These are phyloP conservation scores for Tetrastigma voinierianum DNA, from an alignment of 164 flowering plant genomes.

Conservation along the genomic window DNA sequence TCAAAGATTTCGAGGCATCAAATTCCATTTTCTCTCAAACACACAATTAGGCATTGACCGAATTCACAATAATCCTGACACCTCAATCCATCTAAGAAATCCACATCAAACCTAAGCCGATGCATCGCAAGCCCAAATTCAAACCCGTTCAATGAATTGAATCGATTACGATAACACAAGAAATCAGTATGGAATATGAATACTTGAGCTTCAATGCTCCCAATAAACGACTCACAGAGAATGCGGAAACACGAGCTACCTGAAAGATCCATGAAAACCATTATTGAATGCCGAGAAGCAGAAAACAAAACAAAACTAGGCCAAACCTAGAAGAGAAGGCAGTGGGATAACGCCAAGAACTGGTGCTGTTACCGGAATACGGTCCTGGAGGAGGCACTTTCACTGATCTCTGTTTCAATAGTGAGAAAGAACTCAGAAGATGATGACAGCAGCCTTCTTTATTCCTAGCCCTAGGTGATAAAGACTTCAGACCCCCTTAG, in stretches of 20 bases:
- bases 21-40: too few relatives aligned
- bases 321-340: not conserved
- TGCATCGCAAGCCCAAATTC: not conserved
- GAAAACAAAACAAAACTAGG: not conserved
- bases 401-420: not conserved
- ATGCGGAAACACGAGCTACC: constrained; percentile 77
- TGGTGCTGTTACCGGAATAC: constrained; percentile 76
- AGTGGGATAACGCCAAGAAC: constrained; percentile 48
- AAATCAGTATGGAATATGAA: constrained; percentile 23
- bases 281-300: not conserved
- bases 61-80: too few relatives aligned
- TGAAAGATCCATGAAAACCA: constrained; percentile 13
- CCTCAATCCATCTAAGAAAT: too few relatives aligned
- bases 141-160: not conserved
- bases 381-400: constrained; percentile 58
- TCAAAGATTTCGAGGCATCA: too few relatives aligned
- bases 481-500: too few relatives aligned
- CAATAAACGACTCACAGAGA: constrained; percentile 67
- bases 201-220: constrained; percentile 66
- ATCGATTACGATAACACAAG: not conserved
- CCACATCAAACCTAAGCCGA: too few relatives aligned
- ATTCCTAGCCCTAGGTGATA: too few relatives aligned
- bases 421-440: not conserved
- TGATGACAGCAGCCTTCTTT: not conserved
- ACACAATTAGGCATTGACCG: too few relatives aligned